Evolutionary conservation across 108 stramenopile genomes (phyloP).

Genomic region (Craspedostauros australis): DNA sequence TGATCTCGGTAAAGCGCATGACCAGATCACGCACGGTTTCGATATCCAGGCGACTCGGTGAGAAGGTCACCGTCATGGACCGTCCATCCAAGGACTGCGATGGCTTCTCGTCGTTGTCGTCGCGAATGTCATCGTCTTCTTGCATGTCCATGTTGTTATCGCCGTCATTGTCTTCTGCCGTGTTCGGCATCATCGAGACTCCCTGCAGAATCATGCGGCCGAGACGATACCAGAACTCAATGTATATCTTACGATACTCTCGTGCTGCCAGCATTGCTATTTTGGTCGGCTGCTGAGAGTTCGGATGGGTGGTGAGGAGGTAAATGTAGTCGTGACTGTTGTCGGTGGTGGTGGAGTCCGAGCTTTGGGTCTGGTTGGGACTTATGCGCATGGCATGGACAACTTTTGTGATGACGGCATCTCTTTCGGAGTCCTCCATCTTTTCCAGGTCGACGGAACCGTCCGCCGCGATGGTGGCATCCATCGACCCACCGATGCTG

Average conservation of each 20-base stretch:
- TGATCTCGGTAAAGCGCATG: slow-evolving; percentile 51
- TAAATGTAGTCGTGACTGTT: slow-evolving; percentile 9
- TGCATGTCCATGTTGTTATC: no score
- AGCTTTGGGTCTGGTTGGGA: slow-evolving; percentile 42
- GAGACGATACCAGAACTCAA: slow-evolving; percentile 73
- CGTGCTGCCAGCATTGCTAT: slow-evolving; percentile 13
- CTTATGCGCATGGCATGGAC: slow-evolving; percentile 71
- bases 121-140: no score
- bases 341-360: slow-evolving; percentile 39
- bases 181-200: neutral
- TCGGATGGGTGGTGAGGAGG: slow-evolving; percentile 4
- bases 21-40: slow-evolving; percentile 57
- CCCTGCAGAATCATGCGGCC: slow-evolving; percentile 43
- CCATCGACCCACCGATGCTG: slow-evolving; percentile 55
- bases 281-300: slow-evolving; percentile 1
- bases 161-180: neutral
- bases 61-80: neutral
- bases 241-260: slow-evolving; percentile 60
- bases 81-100: neutral
- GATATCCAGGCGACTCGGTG: slow-evolving; percentile 52
- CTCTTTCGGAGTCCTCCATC: slow-evolving; percentile 67
- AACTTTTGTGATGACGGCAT: slow-evolving; percentile 48
- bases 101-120: no score
- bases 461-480: slow-evolving; percentile 23
- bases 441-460: slow-evolving; percentile 57